These are phyloP conservation scores for Fusarium sp. DNA, from an alignment of 2,329 filamentous ascomycete species.

Conservation along the genomic window DNA sequence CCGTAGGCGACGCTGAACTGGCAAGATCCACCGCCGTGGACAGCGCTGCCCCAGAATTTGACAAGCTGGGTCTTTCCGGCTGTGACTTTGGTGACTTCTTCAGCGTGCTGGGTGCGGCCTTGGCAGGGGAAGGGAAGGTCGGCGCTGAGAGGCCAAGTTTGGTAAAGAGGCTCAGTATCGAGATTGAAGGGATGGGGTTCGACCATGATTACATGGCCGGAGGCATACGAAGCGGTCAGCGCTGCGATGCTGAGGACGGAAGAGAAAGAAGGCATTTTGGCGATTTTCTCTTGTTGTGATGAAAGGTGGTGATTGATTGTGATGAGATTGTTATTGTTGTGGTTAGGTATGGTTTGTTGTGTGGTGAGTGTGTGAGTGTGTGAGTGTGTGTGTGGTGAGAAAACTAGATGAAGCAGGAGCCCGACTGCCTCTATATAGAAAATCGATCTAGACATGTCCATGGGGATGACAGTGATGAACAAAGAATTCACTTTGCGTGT, in stretches of 20 bases:
- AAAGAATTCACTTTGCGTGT: neutral
- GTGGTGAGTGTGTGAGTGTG: neutral
- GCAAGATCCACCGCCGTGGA: conserved; percentile 45
- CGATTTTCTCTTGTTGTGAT: neutral
- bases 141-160: conserved; percentile 36
- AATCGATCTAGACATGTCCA: neutral
- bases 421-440: neutral
- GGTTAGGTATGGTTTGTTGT: neutral
- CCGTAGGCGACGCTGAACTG: conserved; percentile 45
- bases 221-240: neutral
- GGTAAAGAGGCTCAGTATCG: conserved; percentile 39
- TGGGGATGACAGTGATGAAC: neutral
- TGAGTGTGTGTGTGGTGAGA: neutral
- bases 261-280: conserved; percentile 7
- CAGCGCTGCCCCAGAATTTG: conserved; percentile 46
- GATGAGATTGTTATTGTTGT: neutral
- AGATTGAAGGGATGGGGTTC: conserved; percentile 48
- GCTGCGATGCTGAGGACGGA: conserved; percentile 1
- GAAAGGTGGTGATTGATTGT: neutral
- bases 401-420: neutral
- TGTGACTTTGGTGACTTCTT: conserved; percentile 39
- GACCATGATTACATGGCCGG: conserved; percentile 43
- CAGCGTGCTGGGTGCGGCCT: conserved; percentile 30
- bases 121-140: conserved; percentile 43
- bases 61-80: conserved; percentile 39